Conservation (phyloP, 2,329 filamentous ascomycete genomes). For the Emmonsiellopsis sp. region DNA sequence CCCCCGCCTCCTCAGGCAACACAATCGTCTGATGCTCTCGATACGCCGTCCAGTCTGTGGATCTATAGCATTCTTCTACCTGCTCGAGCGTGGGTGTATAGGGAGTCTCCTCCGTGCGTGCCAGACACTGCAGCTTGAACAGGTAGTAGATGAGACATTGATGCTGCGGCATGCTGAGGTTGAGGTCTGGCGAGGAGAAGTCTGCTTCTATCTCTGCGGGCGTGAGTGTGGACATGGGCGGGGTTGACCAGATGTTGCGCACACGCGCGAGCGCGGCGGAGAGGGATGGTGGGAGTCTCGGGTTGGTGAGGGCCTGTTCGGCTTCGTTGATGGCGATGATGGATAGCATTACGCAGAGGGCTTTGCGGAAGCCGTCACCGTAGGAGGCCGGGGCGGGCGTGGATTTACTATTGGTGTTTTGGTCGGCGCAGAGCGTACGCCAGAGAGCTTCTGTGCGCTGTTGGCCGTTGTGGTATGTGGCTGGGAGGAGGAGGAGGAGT, state of each 20-base stretch:
- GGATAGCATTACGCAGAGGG: conserved; percentile 6
- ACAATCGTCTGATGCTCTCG: neutral
- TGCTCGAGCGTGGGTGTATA: conserved; percentile 5
- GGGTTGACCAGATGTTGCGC: neutral
- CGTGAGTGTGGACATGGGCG: neutral
- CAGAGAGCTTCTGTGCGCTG: conserved; percentile 9
- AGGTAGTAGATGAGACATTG: neutral
- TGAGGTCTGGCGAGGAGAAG: neutral
- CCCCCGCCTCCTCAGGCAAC: neutral
- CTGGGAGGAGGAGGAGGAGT: conserved; percentile 4
- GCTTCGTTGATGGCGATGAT: conserved; percentile 3
- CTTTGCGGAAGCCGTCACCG: conserved; percentile 6
- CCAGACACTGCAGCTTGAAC: conserved; percentile 1
- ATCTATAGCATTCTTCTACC: neutral
- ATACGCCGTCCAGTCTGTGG: neutral
- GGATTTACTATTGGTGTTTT: neutral
- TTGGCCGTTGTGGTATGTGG: conserved; percentile 6
- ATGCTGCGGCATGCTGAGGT: neutral
- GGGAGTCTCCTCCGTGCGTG: neutral
- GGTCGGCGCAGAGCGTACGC: conserved; percentile 9
- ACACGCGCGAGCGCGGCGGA: neutral
- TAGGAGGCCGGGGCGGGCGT: conserved; percentile 6
- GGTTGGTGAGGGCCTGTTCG: neutral
- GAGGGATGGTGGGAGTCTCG: neutral
- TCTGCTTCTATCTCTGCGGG: conserved; percentile 1